phyloP scores from a whole-genome alignment of 805 yeast species.

The Maudiozyma pseudohumilis region DNA sequence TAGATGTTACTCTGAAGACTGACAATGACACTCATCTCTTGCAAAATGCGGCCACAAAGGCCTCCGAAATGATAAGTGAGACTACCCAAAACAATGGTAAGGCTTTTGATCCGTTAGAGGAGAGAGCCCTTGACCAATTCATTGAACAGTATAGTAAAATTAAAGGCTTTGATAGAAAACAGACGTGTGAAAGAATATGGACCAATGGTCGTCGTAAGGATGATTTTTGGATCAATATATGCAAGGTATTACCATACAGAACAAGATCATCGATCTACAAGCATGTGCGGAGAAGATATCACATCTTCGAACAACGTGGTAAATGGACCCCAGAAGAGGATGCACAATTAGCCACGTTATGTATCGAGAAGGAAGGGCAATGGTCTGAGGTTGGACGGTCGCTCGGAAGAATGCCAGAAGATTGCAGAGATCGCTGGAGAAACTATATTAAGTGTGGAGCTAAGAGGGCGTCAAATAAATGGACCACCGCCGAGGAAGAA shows the following conservation, averaged over 20 bases:
- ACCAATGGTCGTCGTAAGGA: slow-evolving; percentile 75
- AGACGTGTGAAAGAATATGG: slow-evolving; percentile 82
- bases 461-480: slow-evolving; percentile 63
- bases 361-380: slow-evolving; percentile 61
- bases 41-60: slow-evolving; percentile 35
- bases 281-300: slow-evolving; percentile 84
- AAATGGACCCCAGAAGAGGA: slow-evolving; percentile 87
- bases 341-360: slow-evolving; percentile 49
- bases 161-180: slow-evolving; percentile 51
- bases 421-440: slow-evolving; percentile 93
- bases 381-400: slow-evolving; percentile 80
- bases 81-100: slow-evolving; percentile 28
- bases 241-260: slow-evolving; percentile 71
- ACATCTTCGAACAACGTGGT: slow-evolving; percentile 78
- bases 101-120: slow-evolving; percentile 37
- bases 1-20: slow-evolving; percentile 9
- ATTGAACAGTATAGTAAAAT: slow-evolving; percentile 58
- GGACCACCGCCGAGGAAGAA: slow-evolving; percentile 69
- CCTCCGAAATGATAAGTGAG: slow-evolving; percentile 28
- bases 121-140: slow-evolving; percentile 64
- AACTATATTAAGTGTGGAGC: slow-evolving; percentile 89
- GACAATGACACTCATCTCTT: slow-evolving; percentile 34
- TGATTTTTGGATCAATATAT: slow-evolving; percentile 78
- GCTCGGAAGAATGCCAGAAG: slow-evolving; percentile 94
- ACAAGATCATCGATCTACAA: slow-evolving; percentile 86